These are phyloP conservation scores for Entonaema liquescens DNA, from an alignment of 495 filamentous ascomycete genomes.

Conservation along the genomic window DNA sequence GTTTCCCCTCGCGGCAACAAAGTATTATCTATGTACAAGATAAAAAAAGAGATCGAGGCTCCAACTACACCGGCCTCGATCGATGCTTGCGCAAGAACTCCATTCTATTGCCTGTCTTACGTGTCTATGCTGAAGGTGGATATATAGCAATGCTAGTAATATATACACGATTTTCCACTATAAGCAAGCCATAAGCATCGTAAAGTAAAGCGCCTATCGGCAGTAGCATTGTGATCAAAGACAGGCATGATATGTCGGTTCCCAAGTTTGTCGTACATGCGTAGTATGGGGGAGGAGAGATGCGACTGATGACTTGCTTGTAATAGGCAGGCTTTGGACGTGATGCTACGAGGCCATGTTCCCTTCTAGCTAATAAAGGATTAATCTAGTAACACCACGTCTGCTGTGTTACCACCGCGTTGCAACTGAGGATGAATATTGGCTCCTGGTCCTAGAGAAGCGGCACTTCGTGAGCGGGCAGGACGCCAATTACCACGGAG, in stretches of 20 bases:
- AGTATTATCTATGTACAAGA: neutral
- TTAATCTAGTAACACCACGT: slow-evolving; percentile 31
- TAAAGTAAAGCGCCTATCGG: slow-evolving; percentile 6
- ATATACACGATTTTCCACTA: neutral
- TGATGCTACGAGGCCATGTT: slow-evolving; percentile 18
- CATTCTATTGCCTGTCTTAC: neutral
- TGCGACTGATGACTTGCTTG: slow-evolving; percentile 16
- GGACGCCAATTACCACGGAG: slow-evolving; percentile 21
- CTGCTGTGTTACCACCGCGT: slow-evolving; percentile 34
- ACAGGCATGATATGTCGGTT: neutral
- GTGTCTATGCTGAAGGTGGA: neutral
- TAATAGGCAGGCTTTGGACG: slow-evolving; percentile 5
- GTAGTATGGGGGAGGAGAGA: slow-evolving; percentile 1
- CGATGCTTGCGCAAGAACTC: neutral
- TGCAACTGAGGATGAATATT: slow-evolving; percentile 36
- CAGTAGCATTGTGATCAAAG: neutral
- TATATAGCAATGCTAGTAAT: neutral
- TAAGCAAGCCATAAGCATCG: neutral
- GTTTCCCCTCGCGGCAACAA: neutral
- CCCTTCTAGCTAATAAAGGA: slow-evolving; percentile 8
- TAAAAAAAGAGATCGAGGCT: neutral
- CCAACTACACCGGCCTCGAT: neutral
- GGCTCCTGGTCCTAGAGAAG: slow-evolving; percentile 34
- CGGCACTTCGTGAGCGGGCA: slow-evolving; percentile 28
- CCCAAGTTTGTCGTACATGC: slow-evolving; percentile 1